phyloP scores from a whole-genome alignment of 129 eudicot genomes.

The Ambrosia trifida region DNA sequence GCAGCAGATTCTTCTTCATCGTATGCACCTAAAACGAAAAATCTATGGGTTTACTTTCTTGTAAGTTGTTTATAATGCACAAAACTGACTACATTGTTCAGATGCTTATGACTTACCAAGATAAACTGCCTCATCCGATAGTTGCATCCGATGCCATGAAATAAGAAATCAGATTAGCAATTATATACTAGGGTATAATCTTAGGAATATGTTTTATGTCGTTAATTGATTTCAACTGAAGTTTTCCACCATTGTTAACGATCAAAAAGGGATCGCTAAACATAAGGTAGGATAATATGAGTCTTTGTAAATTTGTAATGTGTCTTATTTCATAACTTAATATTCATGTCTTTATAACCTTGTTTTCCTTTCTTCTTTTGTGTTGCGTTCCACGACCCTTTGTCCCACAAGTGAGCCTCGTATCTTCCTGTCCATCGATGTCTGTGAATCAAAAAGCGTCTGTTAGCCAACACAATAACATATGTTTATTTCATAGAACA shows the following conservation, averaged over 20 bases:
- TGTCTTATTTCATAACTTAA: neutral
- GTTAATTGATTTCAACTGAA: neutral
- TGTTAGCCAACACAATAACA: neutral
- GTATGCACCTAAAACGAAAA: constrained; percentile 57
- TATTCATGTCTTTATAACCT: constrained; percentile 40
- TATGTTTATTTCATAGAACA: neutral
- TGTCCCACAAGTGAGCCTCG: constrained; percentile 93
- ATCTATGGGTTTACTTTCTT: neutral
- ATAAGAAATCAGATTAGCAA: constrained; percentile 24
- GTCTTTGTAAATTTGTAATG: neutral
- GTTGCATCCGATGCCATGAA: constrained; percentile 26
- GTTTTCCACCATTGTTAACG: too few relatives aligned
- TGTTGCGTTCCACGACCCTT: constrained; percentile 81
- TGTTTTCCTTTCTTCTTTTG: constrained; percentile 91
- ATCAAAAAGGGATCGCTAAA: too few relatives aligned
- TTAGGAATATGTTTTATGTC: neutral
- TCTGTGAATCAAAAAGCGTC: constrained; percentile 25
- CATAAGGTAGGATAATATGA: too few relatives aligned
- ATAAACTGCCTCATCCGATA: constrained; percentile 61
- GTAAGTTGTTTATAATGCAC: neutral
- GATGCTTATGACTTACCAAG: constrained; percentile 50
- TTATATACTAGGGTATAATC: neutral
- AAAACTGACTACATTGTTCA: neutral
- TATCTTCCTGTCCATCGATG: constrained; percentile 86
- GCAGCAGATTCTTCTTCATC: constrained; percentile 91